A percentile compares a stretch with the other conserved stretches of the same genome.
phyloP scores from a whole-genome alignment of 2,329 filamentous ascomycete genomes.

The Sclerotinia spermophila region DNA sequence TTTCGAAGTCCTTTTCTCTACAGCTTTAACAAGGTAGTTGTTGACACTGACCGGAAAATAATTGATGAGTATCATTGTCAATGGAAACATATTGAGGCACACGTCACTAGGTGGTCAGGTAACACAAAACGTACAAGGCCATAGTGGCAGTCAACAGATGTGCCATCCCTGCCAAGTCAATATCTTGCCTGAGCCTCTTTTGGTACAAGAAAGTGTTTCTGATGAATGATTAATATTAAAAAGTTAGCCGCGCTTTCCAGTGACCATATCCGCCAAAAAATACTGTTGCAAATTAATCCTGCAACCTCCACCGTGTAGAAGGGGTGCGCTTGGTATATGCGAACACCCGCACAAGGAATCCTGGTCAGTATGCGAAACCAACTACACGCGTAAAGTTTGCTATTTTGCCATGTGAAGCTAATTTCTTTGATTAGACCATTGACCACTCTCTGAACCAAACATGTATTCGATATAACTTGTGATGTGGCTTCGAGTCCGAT shows the following conservation, averaged over 20 bases:
- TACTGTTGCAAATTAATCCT: background rate
- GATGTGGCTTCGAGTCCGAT: slow-evolving; percentile 6
- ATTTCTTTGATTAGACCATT: background rate
- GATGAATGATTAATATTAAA: background rate
- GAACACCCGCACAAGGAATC: slow-evolving; percentile 2
- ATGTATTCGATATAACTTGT: background rate
- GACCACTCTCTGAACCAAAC: background rate
- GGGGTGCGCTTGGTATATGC: slow-evolving; percentile 2
- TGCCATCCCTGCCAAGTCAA: background rate
- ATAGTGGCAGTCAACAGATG: background rate
- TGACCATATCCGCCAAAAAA: background rate
- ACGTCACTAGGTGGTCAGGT: background rate
- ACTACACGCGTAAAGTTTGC: background rate
- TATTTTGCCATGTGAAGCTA: background rate
- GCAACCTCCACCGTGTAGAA: slow-evolving; percentile 2
- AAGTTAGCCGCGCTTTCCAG: slow-evolving; percentile 4
- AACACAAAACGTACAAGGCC: background rate
- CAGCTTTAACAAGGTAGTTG: background rate
- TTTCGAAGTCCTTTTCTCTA: too few species aligned
- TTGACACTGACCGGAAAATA: background rate
- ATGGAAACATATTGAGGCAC: background rate
- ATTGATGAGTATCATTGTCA: background rate
- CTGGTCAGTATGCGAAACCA: background rate
- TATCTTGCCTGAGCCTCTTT: background rate
- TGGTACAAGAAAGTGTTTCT: background rate